Evolutionary conservation across 768 basidiomycete genomes (phyloP).

Genomic region (Podaxis sp.): DNA sequence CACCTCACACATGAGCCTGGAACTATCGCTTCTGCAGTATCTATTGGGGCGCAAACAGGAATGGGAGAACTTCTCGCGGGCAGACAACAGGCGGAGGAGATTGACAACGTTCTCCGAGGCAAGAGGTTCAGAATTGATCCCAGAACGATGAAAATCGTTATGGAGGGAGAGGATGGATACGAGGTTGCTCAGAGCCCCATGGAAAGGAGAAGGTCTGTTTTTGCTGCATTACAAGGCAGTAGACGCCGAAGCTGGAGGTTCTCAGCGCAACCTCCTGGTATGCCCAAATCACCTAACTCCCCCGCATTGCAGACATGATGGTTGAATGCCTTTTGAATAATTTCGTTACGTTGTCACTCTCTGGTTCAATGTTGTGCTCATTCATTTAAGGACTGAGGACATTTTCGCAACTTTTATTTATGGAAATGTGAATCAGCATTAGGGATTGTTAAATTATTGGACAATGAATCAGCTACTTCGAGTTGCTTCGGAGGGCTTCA

Average conservation of each 20-base stretch:
- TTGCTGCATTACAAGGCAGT: constrained; percentile 25
- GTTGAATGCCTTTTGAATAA: not conserved
- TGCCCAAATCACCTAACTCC: constrained; percentile 2
- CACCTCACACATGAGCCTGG: constrained; percentile 44
- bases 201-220: constrained; percentile 22
- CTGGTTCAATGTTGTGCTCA: no score
- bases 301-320: not conserved
- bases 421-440: no score
- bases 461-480: not conserved
- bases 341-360: no score
- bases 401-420: not conserved
- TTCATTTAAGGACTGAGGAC: not conserved
- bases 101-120: constrained; percentile 34
- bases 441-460: not conserved
- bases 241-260: not conserved
- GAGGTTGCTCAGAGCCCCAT: constrained; percentile 31
- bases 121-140: constrained; percentile 50
- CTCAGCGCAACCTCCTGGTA: not conserved
- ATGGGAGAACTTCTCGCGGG: constrained; percentile 41
- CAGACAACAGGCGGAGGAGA: constrained; percentile 34
- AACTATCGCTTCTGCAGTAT: constrained; percentile 53
- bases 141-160: constrained; percentile 44
- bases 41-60: constrained; percentile 47
- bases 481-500: not conserved
- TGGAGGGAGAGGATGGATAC: constrained; percentile 49